These are phyloP conservation scores for Perkinsela sp. DNA, from an alignment of 208 protist genomes.

Conservation along the genomic window DNA sequence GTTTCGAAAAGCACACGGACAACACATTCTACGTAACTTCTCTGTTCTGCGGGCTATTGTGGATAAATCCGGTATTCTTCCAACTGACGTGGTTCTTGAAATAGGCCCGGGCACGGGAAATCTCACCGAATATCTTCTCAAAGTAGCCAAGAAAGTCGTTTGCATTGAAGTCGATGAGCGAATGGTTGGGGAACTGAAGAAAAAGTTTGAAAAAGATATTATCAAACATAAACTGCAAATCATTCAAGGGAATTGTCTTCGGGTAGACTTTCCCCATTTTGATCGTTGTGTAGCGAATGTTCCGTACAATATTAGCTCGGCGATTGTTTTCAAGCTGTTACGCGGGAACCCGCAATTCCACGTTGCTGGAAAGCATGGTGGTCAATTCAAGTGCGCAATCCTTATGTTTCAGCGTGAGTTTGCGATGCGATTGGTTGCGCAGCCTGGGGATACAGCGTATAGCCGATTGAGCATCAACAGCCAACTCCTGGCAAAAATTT, in stretches of 20 bases:
- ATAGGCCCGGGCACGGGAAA: constrained; percentile 98
- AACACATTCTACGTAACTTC: constrained; percentile 96
- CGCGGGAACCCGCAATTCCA: constrained; percentile 27
- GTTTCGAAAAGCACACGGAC: constrained; percentile 85
- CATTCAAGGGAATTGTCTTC: constrained; percentile 90
- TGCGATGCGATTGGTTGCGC: constrained; percentile 85
- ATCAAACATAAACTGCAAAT: constrained; percentile 76
- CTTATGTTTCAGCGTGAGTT: constrained; percentile 99
- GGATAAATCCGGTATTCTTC: constrained; percentile 77
- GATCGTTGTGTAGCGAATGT: constrained; percentile 99
- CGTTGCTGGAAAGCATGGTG: constrained; percentile 16
- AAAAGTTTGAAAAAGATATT: constrained; percentile 77
- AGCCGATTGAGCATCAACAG: constrained; percentile 95
- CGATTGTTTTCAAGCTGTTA: constrained; percentile 96
- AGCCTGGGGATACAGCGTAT: constrained; percentile 84
- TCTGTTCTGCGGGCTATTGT: constrained; percentile 86
- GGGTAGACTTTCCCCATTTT: constrained; percentile 95
- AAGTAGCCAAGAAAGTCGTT: constrained; percentile 84
- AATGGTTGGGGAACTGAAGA: constrained; percentile 97
- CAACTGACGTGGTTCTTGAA: constrained; percentile 92
- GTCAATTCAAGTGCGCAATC: constrained; percentile 69
- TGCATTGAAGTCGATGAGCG: constrained; percentile 94
- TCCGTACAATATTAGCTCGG: constrained; percentile 98
- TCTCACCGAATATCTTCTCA: constrained; percentile 92
- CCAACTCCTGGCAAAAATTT: constrained; percentile 84